Evolutionary conservation across 805 yeast species (phyloP), one percentile per base, ranked within the genome.

Genomic region (Myxozyma geophila): DNA sequence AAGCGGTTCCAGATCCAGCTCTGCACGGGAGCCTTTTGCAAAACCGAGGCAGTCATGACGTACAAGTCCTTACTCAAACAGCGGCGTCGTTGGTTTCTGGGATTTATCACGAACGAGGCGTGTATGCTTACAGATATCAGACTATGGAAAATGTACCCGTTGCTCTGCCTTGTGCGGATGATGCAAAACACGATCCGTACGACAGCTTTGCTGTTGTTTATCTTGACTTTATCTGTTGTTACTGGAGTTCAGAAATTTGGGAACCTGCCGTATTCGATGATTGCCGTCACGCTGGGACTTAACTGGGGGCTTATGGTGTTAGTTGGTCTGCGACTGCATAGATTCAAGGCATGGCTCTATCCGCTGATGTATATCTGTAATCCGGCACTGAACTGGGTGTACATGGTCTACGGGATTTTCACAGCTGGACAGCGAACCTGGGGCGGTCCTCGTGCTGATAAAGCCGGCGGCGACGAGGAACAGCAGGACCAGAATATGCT

Each of bases 121-220:
- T 64, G 68, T 43, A 64, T 64, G 68, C 54, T 64, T 33, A 64
- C 68, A 13, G 68, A 64, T 51, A 62, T 64, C 12, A 59, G 68
- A 7, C 54, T 64, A 33, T 64, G 68, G 68, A 62, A 62, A 49
- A 53, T 54, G 53, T 64, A 64, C 36, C 68, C 68, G 7, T n/a
- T 64, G 35, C 57, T 64, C 3, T 64, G 66, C 52, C 37, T 64
- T 17, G 63, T 64, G 17, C 63, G 68, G 6, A 54, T 64, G 50
- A 64, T 64, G 68, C 68, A 64, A 46, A 62, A 64, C 59, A 64
- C 68, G 13, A 58, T 64, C 51, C 63, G 68, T 6, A 64, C 68
- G 13, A 61, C 68, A 1, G 65, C 67, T 7, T 53, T 64, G 12
- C 10, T 64, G 15, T 54, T 62, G 39, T 48, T 64, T 13, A 53